Conservation (phyloP, 805 yeast species). For the Metschnikowia noctiluminum region DNA sequence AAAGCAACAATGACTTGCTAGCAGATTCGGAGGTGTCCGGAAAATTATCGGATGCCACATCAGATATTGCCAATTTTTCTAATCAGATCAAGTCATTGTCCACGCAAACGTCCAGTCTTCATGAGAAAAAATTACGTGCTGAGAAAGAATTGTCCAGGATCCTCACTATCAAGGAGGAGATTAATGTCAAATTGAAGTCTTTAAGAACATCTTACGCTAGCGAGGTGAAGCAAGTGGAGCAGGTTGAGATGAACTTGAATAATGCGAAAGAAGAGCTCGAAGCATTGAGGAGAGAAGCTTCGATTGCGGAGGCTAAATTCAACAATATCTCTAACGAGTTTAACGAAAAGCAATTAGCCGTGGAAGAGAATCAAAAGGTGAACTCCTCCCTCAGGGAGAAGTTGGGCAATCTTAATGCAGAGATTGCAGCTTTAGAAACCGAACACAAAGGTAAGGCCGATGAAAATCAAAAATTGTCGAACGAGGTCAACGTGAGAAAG, state of each 20-base stretch:
- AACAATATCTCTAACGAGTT: conserved; percentile 67
- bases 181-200: conserved; percentile 64
- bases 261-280: conserved; percentile 65
- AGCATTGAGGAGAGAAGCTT: conserved; percentile 64
- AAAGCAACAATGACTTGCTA: conserved; percentile 45
- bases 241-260: conserved; percentile 62
- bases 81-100: conserved; percentile 80
- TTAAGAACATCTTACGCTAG: conserved; percentile 70
- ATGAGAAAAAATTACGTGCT: conserved; percentile 69
- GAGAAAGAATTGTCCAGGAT: conserved; percentile 74
- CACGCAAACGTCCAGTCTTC: conserved; percentile 65
- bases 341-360: conserved; percentile 53
- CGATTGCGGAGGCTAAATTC: conserved; percentile 73
- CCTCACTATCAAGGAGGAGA: conserved; percentile 62
- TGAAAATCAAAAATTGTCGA: conserved; percentile 59
- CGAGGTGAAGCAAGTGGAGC: conserved; percentile 72
- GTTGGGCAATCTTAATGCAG: conserved; percentile 63
- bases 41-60: conserved; percentile 71
- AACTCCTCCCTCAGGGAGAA: conserved; percentile 65
- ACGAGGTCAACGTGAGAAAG: conserved; percentile 59
- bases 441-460: conserved; percentile 50
- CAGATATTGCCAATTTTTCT: conserved; percentile 82
- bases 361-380: conserved; percentile 66
- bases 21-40: conserved; percentile 62
- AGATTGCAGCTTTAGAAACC: conserved; percentile 54